phyloP scores from a whole-genome alignment of 352 stramenopile species.

The Phytophthora niederhauseri region DNA sequence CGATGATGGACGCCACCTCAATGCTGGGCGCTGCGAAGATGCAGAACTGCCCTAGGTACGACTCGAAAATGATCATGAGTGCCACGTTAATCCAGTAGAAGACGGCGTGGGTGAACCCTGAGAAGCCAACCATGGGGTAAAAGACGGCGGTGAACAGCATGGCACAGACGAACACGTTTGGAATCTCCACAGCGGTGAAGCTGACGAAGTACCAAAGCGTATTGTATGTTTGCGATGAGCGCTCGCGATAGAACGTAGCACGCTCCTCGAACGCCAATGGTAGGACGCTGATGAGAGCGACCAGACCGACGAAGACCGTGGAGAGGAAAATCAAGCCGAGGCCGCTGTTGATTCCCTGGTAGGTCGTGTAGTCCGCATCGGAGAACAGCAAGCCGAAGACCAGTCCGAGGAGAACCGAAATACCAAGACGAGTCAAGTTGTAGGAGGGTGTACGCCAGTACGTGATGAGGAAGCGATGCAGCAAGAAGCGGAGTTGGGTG shows the following conservation, averaged over 20 bases:
- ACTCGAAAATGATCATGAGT: slow-evolving; percentile 36
- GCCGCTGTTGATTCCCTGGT: slow-evolving; percentile 55
- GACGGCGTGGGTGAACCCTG: slow-evolving; percentile 26
- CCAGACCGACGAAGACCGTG: slow-evolving; percentile 81
- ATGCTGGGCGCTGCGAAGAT: slow-evolving; percentile 34
- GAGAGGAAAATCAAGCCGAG: slow-evolving; percentile 85
- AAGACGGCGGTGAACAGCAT: slow-evolving; percentile 23
- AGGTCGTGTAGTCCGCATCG: slow-evolving; percentile 45
- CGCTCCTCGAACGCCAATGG: slow-evolving; percentile 83
- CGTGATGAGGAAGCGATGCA: slow-evolving; percentile 51
- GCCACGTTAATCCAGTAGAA: slow-evolving; percentile 37
- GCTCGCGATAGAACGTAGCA: slow-evolving; percentile 76
- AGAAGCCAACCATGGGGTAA: slow-evolving; percentile 49
- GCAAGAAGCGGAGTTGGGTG: slow-evolving; percentile 49
- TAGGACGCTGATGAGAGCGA: slow-evolving; percentile 74
- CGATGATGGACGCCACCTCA: slow-evolving; percentile 28
- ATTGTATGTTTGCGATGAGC: slow-evolving; percentile 81
- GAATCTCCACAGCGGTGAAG: slow-evolving; percentile 28
- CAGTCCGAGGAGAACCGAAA: slow-evolving; percentile 77
- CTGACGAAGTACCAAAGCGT: slow-evolving; percentile 57
- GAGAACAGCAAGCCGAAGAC: slow-evolving; percentile 78
- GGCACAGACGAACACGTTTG: slow-evolving; percentile 24
- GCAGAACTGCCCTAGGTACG: slow-evolving; percentile 40
- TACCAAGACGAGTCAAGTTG: slow-evolving; percentile 76
- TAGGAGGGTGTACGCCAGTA: slow-evolving; percentile 86